Conservation (phyloP, 257 asterid species). For the Jaltomata sinuosa region DNA sequence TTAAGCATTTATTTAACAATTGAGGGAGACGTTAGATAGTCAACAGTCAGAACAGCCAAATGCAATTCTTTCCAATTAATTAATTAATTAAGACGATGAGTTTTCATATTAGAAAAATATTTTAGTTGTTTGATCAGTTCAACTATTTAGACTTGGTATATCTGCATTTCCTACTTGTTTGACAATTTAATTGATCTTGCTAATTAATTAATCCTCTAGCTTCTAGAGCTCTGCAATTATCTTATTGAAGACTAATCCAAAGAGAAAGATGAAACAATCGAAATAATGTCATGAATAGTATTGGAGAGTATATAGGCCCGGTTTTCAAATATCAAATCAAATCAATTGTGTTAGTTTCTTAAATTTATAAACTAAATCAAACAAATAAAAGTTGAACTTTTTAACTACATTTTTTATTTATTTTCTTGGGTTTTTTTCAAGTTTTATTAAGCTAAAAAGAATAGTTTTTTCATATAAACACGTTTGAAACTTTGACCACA, state of each 20-base stretch:
- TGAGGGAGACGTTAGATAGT: background rate
- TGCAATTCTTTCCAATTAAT: background rate
- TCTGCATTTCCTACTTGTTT: background rate
- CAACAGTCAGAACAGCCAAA: background rate
- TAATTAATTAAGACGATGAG: background rate
- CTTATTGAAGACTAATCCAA: background rate
- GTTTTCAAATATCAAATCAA: too few species aligned
- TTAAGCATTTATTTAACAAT: background rate
- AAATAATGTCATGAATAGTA: background rate
- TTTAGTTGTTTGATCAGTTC: background rate
- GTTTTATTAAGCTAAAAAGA: too few species aligned
- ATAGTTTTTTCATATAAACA: too few species aligned
- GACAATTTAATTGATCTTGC: background rate
- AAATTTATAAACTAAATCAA: too few species aligned
- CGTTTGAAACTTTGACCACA: background rate
- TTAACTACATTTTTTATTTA: too few species aligned
- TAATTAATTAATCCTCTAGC: background rate
- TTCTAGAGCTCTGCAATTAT: background rate
- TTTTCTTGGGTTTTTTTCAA: too few species aligned
- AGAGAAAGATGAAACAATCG: background rate
- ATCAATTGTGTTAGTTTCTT: too few species aligned
- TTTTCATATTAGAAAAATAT: background rate
- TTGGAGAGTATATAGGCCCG: too few species aligned
- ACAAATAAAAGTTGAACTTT: too few species aligned
- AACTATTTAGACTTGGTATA: background rate